Conservation (phyloP, 768 basidiomycete genomes). For the Phanerodontia chrysosporium region DNA sequence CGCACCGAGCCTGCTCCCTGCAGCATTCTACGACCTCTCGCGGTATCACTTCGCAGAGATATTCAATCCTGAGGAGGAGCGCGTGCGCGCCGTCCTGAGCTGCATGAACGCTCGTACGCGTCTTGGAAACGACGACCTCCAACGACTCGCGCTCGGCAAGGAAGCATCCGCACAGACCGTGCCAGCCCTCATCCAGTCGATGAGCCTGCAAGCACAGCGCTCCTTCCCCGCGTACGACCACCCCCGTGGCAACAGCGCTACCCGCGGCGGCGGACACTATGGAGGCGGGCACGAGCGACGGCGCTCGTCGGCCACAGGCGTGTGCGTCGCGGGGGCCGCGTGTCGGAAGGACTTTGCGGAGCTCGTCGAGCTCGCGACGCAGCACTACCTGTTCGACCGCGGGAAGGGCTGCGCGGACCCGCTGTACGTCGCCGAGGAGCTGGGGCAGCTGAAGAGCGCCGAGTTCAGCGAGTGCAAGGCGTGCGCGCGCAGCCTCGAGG, state of each 20-base stretch:
- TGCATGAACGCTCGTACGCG: conserved; percentile 26
- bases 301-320: conserved; percentile 26
- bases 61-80: conserved; percentile 46
- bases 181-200: conserved; percentile 65
- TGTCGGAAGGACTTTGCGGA: conserved; percentile 78
- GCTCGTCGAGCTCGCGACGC: conserved; percentile 75
- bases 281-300: conserved; percentile 31
- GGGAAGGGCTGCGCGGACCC: conserved; percentile 76
- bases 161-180: conserved; percentile 66
- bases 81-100: conserved; percentile 6
- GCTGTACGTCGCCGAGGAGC: conserved; percentile 77
- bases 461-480: conserved; percentile 78
- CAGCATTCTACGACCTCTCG: conserved; percentile 81
- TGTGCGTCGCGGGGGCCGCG: conserved; percentile 55
- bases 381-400: conserved; percentile 78
- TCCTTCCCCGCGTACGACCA: neutral
- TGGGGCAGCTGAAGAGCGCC: conserved; percentile 71
- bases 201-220: conserved; percentile 44
- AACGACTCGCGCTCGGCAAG: conserved; percentile 70
- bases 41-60: conserved; percentile 69
- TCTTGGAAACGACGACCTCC: conserved; percentile 49
- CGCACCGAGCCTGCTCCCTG: conserved; percentile 56
- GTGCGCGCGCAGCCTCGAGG: conserved; percentile 63
- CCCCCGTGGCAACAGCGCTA: too few species aligned
- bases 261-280: too few species aligned